phyloP scores from a whole-genome alignment of 106 monocot species.

The Phalaenopsis aphrodite region DNA sequence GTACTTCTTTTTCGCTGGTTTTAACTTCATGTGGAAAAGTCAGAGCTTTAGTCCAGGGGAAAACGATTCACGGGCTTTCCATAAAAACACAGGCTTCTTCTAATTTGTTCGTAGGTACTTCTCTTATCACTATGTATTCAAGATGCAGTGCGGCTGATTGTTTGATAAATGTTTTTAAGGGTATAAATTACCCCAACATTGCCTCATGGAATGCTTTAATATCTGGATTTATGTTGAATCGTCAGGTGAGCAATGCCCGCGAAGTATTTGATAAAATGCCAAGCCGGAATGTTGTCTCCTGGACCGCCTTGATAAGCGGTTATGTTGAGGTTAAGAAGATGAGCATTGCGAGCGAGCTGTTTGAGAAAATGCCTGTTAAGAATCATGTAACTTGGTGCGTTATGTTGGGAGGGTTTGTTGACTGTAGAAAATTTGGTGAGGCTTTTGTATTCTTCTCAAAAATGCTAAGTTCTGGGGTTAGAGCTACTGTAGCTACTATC shows the following conservation, averaged over 20 bases:
- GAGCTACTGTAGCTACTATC: constrained; percentile 12
- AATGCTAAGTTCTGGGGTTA: constrained; percentile 27
- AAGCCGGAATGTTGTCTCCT: constrained; percentile 44
- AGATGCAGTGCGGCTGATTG: constrained; percentile 27
- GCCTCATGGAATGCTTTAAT: constrained; percentile 53
- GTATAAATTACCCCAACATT: constrained; percentile 20
- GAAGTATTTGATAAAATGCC: constrained; percentile 50
- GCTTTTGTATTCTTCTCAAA: constrained; percentile 28
- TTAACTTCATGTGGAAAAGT: constrained; percentile 45
- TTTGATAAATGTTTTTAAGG: constrained; percentile 25
- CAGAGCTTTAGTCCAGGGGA: constrained; percentile 22
- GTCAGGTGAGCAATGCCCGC: constrained; percentile 22
- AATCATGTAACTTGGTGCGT: constrained; percentile 60
- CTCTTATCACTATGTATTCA: constrained; percentile 55
- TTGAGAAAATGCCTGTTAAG: constrained; percentile 32
- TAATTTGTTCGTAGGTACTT: constrained; percentile 53
- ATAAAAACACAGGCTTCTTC: constrained; percentile 18
- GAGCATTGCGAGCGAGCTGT: constrained; percentile 25
- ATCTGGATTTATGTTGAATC: constrained; percentile 34
- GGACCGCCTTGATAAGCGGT: constrained; percentile 57
- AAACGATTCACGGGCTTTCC: constrained; percentile 37
- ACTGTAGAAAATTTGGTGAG: constrained; percentile 28
- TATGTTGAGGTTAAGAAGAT: constrained; percentile 20
- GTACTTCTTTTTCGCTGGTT: constrained; percentile 35
- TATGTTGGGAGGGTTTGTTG: constrained; percentile 49